Base-by-base conservation (phyloP, 768 basidiomycete species). In the Xanthoconium stramineum region DNA sequence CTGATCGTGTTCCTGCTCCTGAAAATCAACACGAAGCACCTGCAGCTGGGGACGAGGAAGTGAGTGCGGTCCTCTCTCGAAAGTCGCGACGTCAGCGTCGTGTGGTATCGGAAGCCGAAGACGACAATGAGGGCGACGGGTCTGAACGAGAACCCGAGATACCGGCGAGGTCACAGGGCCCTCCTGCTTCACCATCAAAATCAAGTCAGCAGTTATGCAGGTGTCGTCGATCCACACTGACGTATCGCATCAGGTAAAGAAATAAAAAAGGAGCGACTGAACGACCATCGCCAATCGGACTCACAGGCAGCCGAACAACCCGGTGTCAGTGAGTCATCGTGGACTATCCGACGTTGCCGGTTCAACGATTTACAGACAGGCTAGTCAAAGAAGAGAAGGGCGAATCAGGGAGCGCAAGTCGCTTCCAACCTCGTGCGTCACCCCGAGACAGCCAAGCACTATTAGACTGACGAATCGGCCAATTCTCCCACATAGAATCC, bases 361-460 rank as follows among this genome's bases (percentile, higher is more conserved):
- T 28, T 56, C 6, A 51, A 37, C 17, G 4, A 17, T 38, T 8
- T n/a, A 38, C 19, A 68, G 65, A 42, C 35, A 61, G 36, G 3
- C 52, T 48, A 5, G 51, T 65, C 40, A 69, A 63, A 52, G 54
- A 56, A 42, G 67, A 67, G 13, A 67, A 57, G 24, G 20, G 1
- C 24, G 45, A 40, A n/a, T 48, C 9, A 32, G 42, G 30, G 35
- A 36, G 7, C n/a, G 32, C 10, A 7, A 43, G 32, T 7, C 9
- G 37, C 6, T 38, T 45, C 2, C 59, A 55, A n/a, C 32, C 47
- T 30, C 32, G 68, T 70, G 29, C 45, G 64, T 61, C 52, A 19
- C 24, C 30, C 3, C 15, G 0, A 8, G 10, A 51, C 40, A 36
- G 10, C 45, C 14, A 30, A 36, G 36, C 20, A 30, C 28, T 5